A percentile compares a stretch with the other conserved stretches of the same genome.
These are phyloP conservation scores for Russula lepida DNA, from an alignment of 768 basidiomycete genomes.

Conservation along the genomic window DNA sequence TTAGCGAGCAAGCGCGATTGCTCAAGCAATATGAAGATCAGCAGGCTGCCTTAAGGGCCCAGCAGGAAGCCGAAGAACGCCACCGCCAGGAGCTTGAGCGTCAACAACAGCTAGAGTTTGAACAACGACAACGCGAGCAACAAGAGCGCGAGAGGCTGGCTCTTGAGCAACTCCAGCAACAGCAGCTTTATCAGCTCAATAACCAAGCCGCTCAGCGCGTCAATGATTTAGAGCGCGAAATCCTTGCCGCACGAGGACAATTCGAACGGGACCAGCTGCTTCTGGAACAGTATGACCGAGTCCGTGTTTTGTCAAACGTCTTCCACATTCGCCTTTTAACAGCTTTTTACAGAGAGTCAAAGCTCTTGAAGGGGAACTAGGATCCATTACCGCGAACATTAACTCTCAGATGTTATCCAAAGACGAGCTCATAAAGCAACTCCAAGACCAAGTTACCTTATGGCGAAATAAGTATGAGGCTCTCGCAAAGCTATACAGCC, in stretches of 20 bases:
- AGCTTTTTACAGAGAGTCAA: slow-evolving; percentile 68
- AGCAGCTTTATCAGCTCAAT: slow-evolving; percentile 75
- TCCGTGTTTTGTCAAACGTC: slow-evolving; percentile 34
- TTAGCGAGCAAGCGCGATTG: slow-evolving; percentile 88
- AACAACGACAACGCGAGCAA: slow-evolving; percentile 79
- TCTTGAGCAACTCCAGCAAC: slow-evolving; percentile 79
- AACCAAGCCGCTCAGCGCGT: slow-evolving; percentile 70
- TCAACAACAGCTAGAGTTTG: slow-evolving; percentile 81
- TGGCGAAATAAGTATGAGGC: slow-evolving; percentile 99
- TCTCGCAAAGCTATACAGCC: slow-evolving; percentile 95
- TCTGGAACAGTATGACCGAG: slow-evolving; percentile 94
- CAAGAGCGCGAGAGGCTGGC: slow-evolving; percentile 81
- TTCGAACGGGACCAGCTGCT: slow-evolving; percentile 98
- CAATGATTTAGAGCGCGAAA: slow-evolving; percentile 79
- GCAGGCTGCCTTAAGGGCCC: slow-evolving; percentile 75
- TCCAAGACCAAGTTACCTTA: slow-evolving; percentile 91
- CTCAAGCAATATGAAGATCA: slow-evolving; percentile 95
- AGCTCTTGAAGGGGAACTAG: slow-evolving; percentile 85
- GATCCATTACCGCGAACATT: slow-evolving; percentile 64
- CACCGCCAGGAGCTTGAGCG: slow-evolving; percentile 68
- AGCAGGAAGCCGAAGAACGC: slow-evolving; percentile 77
- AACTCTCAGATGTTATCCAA: slow-evolving; percentile 83
- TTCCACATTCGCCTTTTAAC: neutral
- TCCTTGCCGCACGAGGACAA: slow-evolving; percentile 90
- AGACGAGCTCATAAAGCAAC: slow-evolving; percentile 89